Base-by-base conservation (phyloP, 2,329 filamentous ascomycete species). In the Cladobotryum protrusum region DNA sequence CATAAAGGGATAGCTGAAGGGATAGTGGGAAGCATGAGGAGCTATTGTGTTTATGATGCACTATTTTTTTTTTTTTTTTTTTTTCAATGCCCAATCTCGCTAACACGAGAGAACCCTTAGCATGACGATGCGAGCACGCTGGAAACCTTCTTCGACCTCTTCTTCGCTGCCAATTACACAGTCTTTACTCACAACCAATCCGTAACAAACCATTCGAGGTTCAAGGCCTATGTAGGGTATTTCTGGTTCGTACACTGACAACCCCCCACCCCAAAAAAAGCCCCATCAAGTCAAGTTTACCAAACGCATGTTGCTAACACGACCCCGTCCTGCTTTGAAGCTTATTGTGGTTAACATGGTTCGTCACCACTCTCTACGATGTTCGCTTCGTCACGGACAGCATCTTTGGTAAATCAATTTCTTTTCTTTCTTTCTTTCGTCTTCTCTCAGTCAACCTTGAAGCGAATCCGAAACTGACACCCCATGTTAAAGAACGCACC, bases 281-380 rank as follows among this genome's bases (percentile, higher is more conserved):
- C 9, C 33, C n/a, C n/a, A n/a, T n/a, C n/a, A n/a, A n/a, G n/a
- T n/a, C n/a, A n/a, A 37, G 29, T 33, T 39, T 20, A 17, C 13
- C 17, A n/a, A 18, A 5, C 32, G n/a, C n/a, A 20, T 14, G n/a
- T 11, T 5, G 17, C 12, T 41, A 17, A 19, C 15, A 40, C 5
- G 37, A 18, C 37, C n/a, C 29, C 35, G n/a, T 15, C 14, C 2
- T n/a, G n/a, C n/a, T n/a, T n/a, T n/a, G n/a, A 14, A 72, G 76
- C 18, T 70, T 86, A 15, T 68, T 86, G 5, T 86, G 82, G 83
- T 77, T 83, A 52, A 85, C 79, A n/a, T 86, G 83, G 83, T 74
- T 85, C 34, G 72, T 83, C 52, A 77, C 81, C 19, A 75, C 76
- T 7, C 66, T 86, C 1, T 85, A 82, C 61, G 83, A 87, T 63